phyloP scores from a whole-genome alignment of 495 filamentous ascomycete species.

The Terfezia claveryi region DNA sequence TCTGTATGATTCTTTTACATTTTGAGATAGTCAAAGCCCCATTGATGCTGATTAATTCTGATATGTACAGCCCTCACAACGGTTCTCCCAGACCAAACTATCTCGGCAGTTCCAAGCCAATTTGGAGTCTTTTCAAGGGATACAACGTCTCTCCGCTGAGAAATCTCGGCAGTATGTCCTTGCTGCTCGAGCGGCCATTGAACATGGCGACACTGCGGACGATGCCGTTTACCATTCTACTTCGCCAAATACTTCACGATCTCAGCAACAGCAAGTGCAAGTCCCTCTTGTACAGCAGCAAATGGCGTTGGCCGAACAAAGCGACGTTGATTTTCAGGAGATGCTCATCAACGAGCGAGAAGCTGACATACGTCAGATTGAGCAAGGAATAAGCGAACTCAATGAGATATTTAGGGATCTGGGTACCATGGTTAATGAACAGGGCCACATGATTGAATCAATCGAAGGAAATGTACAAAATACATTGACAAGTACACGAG shows the following conservation, averaged over 20 bases:
- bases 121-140: slow-evolving; percentile 68
- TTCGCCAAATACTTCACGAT: background rate
- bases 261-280: slow-evolving; percentile 31
- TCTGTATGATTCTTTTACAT: slow-evolving; percentile 36
- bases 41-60: background rate
- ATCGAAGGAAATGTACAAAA: slow-evolving; percentile 72
- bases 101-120: slow-evolving; percentile 75
- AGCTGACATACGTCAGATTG: slow-evolving; percentile 86
- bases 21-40: background rate
- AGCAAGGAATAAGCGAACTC: slow-evolving; percentile 81
- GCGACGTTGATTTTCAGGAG: slow-evolving; percentile 96
- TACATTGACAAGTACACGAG: slow-evolving; percentile 54
- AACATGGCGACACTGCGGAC: slow-evolving; percentile 8
- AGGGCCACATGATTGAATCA: slow-evolving; percentile 73
- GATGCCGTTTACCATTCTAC: background rate
- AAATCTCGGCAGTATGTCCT: slow-evolving; percentile 73
- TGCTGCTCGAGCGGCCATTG: slow-evolving; percentile 35
- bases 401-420: slow-evolving; percentile 95
- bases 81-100: slow-evolving; percentile 85
- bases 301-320: slow-evolving; percentile 64
- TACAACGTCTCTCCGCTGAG: slow-evolving; percentile 73
- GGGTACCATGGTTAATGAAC: slow-evolving; percentile 83
- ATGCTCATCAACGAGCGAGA: slow-evolving; percentile 87
- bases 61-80: slow-evolving; percentile 50
- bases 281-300: slow-evolving; percentile 40